Evolutionary conservation across 1,139 yeast genomes (phyloP), one percentile per base, ranked within the genome.

Genomic region (Diutina siamensis): DNA sequence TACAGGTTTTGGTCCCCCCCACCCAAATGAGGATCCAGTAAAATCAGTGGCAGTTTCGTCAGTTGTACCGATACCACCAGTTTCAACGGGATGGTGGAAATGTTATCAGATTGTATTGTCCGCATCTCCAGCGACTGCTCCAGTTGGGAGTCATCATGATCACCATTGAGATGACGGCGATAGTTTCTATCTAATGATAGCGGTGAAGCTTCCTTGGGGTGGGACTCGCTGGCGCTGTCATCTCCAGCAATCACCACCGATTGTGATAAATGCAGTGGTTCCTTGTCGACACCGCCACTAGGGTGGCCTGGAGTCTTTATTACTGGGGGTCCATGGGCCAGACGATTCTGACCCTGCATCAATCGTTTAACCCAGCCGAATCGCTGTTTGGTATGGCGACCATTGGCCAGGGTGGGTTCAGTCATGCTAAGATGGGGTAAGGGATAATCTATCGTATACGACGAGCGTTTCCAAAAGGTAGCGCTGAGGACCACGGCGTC

Each of bases 41-140:
- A 55, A 3, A 71, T 64, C 8, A 72, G 67, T 0, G 75, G 72
- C 2, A 71, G 55, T 46, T 63, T 63, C n/a, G 50, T 50, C 5
- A 74, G 70, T n/a, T 73, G 67, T 1, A 65, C 57, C 1, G 79
- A 73, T 20, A 70, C 62, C 40, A 74, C 62, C 18, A 81, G 76
- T 49, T 74, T 67, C 44, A 76, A 58, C 0, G 83, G 81, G 3
- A 65, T 67, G 20, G 80, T 74, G 51, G 78, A 72, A 42, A 71
- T 61, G 51, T 67, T 65, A 46, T 67, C 72, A 8, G 21, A 22
- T 8, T 8, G 59, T 53, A n/a, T 52, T 51, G 42, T 38, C 5
- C 18, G 21, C 20, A 25, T 15, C 15, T 38, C 42, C 32, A 25
- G 32, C 18, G 15, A 27, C 21, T 25, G 32, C 3, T 8, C 31